Conservation (phyloP, 2,329 filamentous ascomycete genomes). For the Karstenula rhodostoma region DNA sequence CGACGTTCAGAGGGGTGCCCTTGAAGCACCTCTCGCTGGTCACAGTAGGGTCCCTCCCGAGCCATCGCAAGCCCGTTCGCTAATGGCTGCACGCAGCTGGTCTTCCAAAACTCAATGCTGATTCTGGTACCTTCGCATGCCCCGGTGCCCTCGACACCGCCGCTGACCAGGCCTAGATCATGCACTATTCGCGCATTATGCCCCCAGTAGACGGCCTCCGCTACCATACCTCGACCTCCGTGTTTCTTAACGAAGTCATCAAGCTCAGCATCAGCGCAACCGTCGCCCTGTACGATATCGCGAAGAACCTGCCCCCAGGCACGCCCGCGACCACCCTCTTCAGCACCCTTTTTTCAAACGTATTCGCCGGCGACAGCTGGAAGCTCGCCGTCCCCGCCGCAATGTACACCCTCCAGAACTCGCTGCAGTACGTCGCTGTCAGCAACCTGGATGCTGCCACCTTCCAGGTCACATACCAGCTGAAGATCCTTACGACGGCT, state of each 20-base stretch:
- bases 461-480: constrained; percentile 91
- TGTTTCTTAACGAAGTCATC: constrained; percentile 91
- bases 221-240: constrained; percentile 92
- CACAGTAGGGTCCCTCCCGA: constrained; percentile 59
- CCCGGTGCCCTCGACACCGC: constrained; percentile 13
- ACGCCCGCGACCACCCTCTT: constrained; percentile 83
- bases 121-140: constrained; percentile 65
- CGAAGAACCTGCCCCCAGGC: constrained; percentile 76
- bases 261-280: constrained; percentile 88
- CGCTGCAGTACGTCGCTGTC: constrained; percentile 90
- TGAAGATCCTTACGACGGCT: constrained; percentile 92
- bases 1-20: constrained; percentile 61
- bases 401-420: constrained; percentile 90
- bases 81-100: constrained; percentile 64
- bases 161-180: constrained; percentile 65
- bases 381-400: constrained; percentile 89
- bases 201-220: constrained; percentile 81
- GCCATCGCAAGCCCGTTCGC: constrained; percentile 13
- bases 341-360: constrained; percentile 77
- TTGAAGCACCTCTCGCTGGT: constrained; percentile 74
- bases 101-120: constrained; percentile 79
- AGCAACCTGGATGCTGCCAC: constrained; percentile 91
- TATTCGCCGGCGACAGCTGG: constrained; percentile 93
- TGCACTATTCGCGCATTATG: constrained; percentile 97
- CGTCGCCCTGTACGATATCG: constrained; percentile 87